Conservation (phyloP, 169 alveolate species). For the Theileria orientalis region DNA sequence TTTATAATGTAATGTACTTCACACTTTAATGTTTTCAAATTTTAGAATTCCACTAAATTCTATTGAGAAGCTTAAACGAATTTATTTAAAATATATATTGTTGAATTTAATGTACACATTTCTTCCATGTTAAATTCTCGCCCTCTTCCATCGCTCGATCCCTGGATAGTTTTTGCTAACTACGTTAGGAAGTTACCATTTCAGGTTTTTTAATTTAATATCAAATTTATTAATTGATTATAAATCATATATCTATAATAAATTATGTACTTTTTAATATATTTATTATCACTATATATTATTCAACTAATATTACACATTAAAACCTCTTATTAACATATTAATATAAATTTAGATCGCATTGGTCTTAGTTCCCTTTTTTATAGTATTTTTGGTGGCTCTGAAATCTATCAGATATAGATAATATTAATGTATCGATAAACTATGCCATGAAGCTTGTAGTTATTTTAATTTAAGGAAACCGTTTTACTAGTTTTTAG, state of each 20-base stretch:
- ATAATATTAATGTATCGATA: not conserved
- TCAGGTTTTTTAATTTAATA: constrained; percentile 36
- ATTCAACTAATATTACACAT: not conserved
- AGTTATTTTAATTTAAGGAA: too few relatives aligned
- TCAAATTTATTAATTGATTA: not conserved
- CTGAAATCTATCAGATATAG: constrained; percentile 9
- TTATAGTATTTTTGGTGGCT: constrained; percentile 40
- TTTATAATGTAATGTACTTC: not conserved
- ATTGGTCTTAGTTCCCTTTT: constrained; percentile 42
- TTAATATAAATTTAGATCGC: constrained; percentile 29
- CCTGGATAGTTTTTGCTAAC: constrained; percentile 52
- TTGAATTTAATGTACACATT: not conserved
- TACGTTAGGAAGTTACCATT: constrained; percentile 53
- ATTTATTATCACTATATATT: not conserved
- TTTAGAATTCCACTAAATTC: not conserved
- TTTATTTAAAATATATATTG: not conserved
- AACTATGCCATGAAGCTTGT: not conserved
- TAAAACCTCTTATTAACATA: not conserved
- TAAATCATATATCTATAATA: not conserved
- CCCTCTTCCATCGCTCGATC: constrained; percentile 57
- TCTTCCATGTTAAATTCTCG: constrained; percentile 24
- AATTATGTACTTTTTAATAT: not conserved
- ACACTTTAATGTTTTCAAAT: not conserved
- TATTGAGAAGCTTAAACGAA: not conserved
- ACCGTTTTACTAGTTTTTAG: too few relatives aligned